Percentiles rank a stretch among this genome's conserved stretches.
Evolutionary conservation across 2,329 filamentous ascomycete genomes (phyloP).

Genomic region (Zasmidium cellare): DNA sequence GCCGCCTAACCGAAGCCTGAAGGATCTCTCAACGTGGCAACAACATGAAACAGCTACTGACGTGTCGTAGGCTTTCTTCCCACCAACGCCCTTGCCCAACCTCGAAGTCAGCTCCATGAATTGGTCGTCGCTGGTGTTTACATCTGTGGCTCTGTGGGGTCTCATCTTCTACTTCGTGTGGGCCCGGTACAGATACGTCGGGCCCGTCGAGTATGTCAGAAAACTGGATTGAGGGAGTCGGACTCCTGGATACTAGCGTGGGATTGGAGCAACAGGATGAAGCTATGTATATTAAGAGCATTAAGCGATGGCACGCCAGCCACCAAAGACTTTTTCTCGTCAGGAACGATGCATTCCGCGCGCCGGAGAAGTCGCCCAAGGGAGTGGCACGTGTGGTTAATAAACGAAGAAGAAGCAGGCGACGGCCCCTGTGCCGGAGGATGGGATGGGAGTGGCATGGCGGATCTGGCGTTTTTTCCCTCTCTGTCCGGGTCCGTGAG

Average conservation of each 20-base stretch:
- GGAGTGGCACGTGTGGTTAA: too few relatives aligned
- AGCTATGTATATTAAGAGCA: not conserved
- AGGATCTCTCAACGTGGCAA: too few relatives aligned
- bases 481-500: not conserved
- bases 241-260: not conserved
- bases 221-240: conserved; percentile 14
- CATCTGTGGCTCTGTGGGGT: conserved; percentile 10
- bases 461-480: too few relatives aligned
- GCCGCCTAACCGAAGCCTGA: not conserved
- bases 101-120: conserved; percentile 9
- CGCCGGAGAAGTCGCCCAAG: too few relatives aligned
- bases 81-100: conserved; percentile 7
- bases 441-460: not conserved
- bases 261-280: not conserved
- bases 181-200: conserved; percentile 19
- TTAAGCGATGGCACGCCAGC: not conserved
- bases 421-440: not conserved
- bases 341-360: not conserved
- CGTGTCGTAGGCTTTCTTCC: conserved; percentile 9
- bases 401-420: too few relatives aligned
- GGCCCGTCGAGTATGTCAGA: conserved; percentile 23
- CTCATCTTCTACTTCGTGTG: conserved; percentile 20
- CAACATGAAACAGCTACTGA: not conserved
- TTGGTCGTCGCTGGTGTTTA: conserved; percentile 16
- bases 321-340: too few relatives aligned